Conservation (phyloP, 192 early-diverging fungal species). For the Rhizophagus sp. region DNA sequence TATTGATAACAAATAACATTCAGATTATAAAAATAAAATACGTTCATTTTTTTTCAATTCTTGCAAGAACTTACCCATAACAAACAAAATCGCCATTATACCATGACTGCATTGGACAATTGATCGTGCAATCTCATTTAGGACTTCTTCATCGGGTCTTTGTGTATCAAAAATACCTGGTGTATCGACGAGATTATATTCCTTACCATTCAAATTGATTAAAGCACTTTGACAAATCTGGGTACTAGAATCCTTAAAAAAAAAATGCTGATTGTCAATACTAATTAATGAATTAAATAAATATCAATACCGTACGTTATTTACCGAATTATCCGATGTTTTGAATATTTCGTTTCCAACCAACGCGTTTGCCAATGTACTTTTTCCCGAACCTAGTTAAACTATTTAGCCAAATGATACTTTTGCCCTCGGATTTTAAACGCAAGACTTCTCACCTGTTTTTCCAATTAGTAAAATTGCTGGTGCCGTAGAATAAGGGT, state of each 20-base stretch:
- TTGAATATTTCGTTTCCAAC: background rate
- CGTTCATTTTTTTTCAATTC: too few relatives aligned
- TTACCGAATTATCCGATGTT: background rate
- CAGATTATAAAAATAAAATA: too few relatives aligned
- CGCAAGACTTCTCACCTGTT: background rate
- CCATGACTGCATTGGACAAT: background rate
- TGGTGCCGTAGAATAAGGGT: background rate
- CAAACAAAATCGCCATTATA: background rate
- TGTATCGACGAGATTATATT: background rate
- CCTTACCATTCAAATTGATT: background rate
- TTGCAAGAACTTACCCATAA: background rate
- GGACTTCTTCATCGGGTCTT: background rate
- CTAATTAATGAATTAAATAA: background rate
- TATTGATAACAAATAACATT: too few relatives aligned
- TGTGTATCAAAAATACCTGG: background rate
- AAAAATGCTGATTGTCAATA: background rate
- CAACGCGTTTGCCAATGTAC: background rate
- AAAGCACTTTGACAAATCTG: background rate
- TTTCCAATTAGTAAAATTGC: background rate
- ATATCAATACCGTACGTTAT: background rate
- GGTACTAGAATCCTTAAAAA: background rate
- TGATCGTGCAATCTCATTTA: background rate
- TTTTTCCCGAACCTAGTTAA: background rate
- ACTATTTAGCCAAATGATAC: background rate
- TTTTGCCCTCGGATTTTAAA: background rate